Base-by-base conservation (phyloP, 495 filamentous ascomycete genomes). In the Bacidia gigantensis region DNA sequence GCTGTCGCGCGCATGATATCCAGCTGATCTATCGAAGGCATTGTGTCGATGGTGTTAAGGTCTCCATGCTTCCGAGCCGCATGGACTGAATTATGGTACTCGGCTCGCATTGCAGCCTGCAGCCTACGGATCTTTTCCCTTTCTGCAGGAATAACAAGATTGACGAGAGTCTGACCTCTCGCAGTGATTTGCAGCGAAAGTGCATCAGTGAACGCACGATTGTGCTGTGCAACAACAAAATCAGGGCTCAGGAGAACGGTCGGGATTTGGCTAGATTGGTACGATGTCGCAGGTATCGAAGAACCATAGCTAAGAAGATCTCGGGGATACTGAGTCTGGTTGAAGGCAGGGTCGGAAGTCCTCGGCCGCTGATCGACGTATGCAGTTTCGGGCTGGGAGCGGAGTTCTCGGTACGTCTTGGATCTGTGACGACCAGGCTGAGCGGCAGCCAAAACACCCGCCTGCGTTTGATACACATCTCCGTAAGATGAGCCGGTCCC, bases 351-450 rank as follows among this genome's bases (percentile, higher is more conserved):
- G 45, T 62, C 57, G n/a, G 60, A 60, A 1, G 53, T 57, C 17
- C 53, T 55, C 10, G 56, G 51, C 38, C 59, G 58, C 20, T 49
- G 58, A 54, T 59, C 55, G 14, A 18, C 43, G 41, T 60, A 62
- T 17, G 41, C 48, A 7, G 45, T 38, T 21, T 58, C 58, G 1
- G 60, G 60, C 29, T 59, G 60, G 26, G 60, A 62, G 14, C 60
- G 57, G 46, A 62, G 53, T 52, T 62, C 60, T 29, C 60, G 58
- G 29, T 62, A 62, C 7, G 57, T 62, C 40, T 60, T 60, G 9
- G 60, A 59, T 48, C 55, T 47, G 39, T 51, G 60, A 17, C 58
- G 60, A 18, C 50, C 57, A 44, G 52, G 52, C 46, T 59, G 54
- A n/a, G 57, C 25, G 45, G 52, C 49, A 7, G 58, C 35, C 17